Conservation (phyloP, 208 protist species). For the Strigomonas culicis region DNA sequence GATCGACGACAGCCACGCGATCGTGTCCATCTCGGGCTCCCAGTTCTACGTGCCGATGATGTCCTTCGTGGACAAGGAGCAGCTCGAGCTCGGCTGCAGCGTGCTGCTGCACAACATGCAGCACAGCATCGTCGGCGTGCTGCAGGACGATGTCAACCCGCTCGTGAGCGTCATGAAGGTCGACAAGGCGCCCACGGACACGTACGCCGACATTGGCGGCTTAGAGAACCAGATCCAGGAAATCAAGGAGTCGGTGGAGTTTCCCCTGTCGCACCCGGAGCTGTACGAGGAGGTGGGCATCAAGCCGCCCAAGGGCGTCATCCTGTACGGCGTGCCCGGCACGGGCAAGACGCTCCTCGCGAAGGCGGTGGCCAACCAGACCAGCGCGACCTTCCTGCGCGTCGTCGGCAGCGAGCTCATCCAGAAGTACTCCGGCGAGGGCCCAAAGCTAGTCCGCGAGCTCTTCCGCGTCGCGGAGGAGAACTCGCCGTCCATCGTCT, state of each 20-base stretch:
- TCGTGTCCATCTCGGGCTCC: constrained; percentile 95
- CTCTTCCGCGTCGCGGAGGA: constrained; percentile 99
- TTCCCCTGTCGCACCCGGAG: constrained; percentile 99
- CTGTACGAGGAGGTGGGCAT: constrained; percentile 99
- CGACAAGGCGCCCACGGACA: constrained; percentile 99
- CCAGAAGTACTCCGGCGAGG: constrained; percentile 99
- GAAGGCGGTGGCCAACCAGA: constrained; percentile 99
- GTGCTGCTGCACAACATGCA: constrained; percentile 98
- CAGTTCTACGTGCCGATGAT: constrained; percentile 99
- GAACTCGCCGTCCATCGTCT: constrained; percentile 99
- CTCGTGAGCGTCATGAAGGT: constrained; percentile 99
- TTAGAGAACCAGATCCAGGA: constrained; percentile 99
- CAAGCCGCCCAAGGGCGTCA: constrained; percentile 99
- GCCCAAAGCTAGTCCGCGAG: constrained; percentile 99
- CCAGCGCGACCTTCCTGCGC: constrained; percentile 99
- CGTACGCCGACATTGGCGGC: constrained; percentile 99
- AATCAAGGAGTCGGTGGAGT: constrained; percentile 99
- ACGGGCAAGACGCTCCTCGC: constrained; percentile 99
- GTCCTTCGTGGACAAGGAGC: constrained; percentile 99
- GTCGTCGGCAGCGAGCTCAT: constrained; percentile 99
- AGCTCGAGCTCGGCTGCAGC: constrained; percentile 97
- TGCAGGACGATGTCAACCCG: constrained; percentile 98
- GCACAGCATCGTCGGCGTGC: constrained; percentile 96
- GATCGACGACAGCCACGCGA: constrained; percentile 99
- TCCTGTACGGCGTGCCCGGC: constrained; percentile 99